phyloP scores from a whole-genome alignment of 225 moss, liverwort and hornwort species.

The Physcomitrellopsis africana region DNA sequence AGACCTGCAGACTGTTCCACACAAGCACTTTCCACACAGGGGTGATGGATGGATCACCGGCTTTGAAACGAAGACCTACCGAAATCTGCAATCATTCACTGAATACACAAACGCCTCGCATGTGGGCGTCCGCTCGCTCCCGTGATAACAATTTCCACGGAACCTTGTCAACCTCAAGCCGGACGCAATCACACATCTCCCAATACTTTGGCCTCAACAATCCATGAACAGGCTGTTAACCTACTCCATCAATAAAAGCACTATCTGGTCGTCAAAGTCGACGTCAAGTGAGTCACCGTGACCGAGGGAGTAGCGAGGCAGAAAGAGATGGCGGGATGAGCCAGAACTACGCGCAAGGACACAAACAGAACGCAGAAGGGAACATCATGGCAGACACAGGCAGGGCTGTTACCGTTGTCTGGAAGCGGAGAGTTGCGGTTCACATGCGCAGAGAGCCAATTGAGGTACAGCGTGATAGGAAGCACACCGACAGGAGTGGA shows the following conservation, averaged over 20 bases:
- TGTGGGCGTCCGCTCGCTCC: background rate
- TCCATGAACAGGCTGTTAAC: slow-evolving; percentile 4
- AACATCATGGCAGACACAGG: slow-evolving; percentile 39
- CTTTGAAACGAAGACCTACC: no score
- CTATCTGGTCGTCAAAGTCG: background rate
- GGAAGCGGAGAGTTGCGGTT: slow-evolving; percentile 34
- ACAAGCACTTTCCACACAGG: background rate
- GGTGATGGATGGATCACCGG: background rate
- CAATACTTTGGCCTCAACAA: background rate
- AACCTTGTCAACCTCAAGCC: background rate
- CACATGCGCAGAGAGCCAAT: slow-evolving; percentile 39
- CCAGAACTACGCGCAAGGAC: slow-evolving; percentile 32
- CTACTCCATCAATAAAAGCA: slow-evolving; percentile 18
- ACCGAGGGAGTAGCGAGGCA: slow-evolving; percentile 14
- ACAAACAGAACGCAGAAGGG: background rate
- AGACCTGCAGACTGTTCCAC: no score
- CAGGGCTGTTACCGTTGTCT: slow-evolving; percentile 47
- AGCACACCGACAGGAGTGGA: no score
- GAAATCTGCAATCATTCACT: background rate
- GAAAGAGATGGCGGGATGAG: slow-evolving; percentile 24
- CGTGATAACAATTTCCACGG: slow-evolving; percentile 20
- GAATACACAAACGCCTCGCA: background rate
- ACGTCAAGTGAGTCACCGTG: background rate
- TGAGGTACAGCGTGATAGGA: background rate
- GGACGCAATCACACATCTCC: background rate